These are phyloP conservation scores for Yarrowia divulgata DNA, from an alignment of 805 yeast genomes.

Conservation along the genomic window DNA sequence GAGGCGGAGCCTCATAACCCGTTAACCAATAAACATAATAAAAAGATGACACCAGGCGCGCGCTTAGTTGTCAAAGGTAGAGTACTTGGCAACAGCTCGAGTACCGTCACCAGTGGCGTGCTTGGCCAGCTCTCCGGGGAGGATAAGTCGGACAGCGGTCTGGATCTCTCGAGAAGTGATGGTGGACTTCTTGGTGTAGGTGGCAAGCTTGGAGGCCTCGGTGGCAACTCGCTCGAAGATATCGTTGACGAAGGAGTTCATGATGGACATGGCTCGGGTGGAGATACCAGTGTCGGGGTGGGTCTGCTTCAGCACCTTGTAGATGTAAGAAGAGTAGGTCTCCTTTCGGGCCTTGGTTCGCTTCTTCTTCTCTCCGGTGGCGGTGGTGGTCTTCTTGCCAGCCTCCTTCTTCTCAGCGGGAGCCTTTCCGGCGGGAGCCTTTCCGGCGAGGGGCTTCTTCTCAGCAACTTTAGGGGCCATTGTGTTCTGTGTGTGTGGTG, in stretches of 20 bases:
- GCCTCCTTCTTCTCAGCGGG: constrained; percentile 95
- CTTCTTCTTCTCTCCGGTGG: constrained; percentile 82
- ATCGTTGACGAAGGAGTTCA: constrained; percentile 98
- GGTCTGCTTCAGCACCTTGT: constrained; percentile 98
- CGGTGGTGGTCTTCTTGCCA: constrained; percentile 86
- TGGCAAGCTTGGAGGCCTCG: constrained; percentile 98
- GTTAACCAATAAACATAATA: constrained; percentile 39
- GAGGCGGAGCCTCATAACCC: constrained; percentile 38
- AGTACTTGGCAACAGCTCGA: constrained; percentile 96
- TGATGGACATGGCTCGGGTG: constrained; percentile 97
- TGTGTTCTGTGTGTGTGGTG: constrained; percentile 42
- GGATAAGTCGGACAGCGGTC: constrained; percentile 96
- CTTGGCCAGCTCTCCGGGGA: constrained; percentile 98
- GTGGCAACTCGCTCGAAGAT: constrained; percentile 97
- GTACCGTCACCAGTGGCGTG: constrained; percentile 99
- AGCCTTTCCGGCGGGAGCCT: constrained; percentile 87
- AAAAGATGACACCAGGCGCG: constrained; percentile 17
- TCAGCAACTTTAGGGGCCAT: constrained; percentile 61
- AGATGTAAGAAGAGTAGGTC: constrained; percentile 96
- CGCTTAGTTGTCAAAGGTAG: constrained; percentile 57
- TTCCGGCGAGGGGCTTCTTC: constrained; percentile 63
- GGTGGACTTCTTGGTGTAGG: constrained; percentile 97
- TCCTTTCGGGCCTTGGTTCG: constrained; percentile 96
- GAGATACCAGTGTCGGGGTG: constrained; percentile 99
- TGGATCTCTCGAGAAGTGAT: constrained; percentile 98